These are phyloP conservation scores for Cinchona pubescens DNA, from an alignment of 257 asterid genomes.

Conservation along the genomic window DNA sequence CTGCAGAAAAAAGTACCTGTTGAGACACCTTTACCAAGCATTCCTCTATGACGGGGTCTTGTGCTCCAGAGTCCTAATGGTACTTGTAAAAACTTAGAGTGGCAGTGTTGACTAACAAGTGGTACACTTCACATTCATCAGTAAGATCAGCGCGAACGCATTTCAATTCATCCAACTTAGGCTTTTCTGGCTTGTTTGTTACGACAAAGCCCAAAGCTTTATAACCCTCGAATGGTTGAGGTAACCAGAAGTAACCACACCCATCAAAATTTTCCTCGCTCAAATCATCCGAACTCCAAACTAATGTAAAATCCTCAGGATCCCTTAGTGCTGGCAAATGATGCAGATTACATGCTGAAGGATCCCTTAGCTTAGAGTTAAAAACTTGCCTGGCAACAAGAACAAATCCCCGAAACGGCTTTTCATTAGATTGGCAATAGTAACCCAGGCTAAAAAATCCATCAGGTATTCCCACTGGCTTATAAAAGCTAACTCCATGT, in stretches of 20 bases:
- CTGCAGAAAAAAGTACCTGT: constrained; percentile 72
- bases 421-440: constrained; percentile 69
- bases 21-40: constrained; percentile 61
- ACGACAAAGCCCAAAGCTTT: constrained; percentile 72
- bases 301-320: constrained; percentile 66
- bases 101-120: constrained; percentile 34
- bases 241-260: constrained; percentile 69
- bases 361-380: constrained; percentile 19
- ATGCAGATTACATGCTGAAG: constrained; percentile 11
- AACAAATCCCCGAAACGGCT: constrained; percentile 68
- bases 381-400: constrained; percentile 63
- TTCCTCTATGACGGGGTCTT: constrained; percentile 70
- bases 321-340: constrained; percentile 46
- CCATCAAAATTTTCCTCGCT: constrained; percentile 45
- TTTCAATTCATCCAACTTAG: constrained; percentile 52
- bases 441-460: constrained; percentile 74
- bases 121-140: constrained; percentile 56
- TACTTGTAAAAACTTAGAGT: constrained; percentile 37
- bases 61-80: constrained; percentile 55
- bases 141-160: constrained; percentile 77
- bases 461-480: constrained; percentile 59
- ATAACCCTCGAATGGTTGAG: constrained; percentile 72
- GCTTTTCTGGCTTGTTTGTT: constrained; percentile 59
- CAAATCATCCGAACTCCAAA: constrained; percentile 66
- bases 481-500: constrained; percentile 65